phyloP scores from a whole-genome alignment of 768 basidiomycete genomes.

The Cystofilobasidium bisporidii region DNA sequence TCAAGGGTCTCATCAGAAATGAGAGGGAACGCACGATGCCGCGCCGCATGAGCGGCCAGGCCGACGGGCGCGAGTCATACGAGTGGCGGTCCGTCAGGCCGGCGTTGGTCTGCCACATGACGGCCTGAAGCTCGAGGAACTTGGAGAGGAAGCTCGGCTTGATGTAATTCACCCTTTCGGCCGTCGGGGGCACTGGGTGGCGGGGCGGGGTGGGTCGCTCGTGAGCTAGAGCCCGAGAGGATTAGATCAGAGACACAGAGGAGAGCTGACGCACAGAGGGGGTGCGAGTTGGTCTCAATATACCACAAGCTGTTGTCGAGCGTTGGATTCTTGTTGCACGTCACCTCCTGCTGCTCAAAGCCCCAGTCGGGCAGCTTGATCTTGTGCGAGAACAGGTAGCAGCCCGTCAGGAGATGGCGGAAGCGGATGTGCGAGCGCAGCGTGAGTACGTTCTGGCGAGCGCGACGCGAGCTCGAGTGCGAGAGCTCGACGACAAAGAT shows the following conservation, averaged over 20 bases:
- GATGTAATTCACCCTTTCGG: conserved; percentile 79
- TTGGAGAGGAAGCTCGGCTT: conserved; percentile 82
- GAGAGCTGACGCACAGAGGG: conserved; percentile 49
- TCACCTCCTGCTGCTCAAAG: conserved; percentile 97
- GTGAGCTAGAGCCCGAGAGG: neutral
- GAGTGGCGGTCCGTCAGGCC: conserved; percentile 89
- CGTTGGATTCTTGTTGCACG: conserved; percentile 96
- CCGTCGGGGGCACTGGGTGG: conserved; percentile 56
- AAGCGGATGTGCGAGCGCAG: conserved; percentile 73
- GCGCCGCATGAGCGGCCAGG: conserved; percentile 82
- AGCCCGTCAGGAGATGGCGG: conserved; percentile 75
- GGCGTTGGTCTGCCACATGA: conserved; percentile 96
- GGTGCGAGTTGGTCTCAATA: conserved; percentile 74
- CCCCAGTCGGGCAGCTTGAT: conserved; percentile 97
- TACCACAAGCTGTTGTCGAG: conserved; percentile 85
- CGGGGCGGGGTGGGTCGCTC: neutral
- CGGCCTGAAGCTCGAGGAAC: conserved; percentile 80
- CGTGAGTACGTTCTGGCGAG: conserved; percentile 62
- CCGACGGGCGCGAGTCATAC: conserved; percentile 83
- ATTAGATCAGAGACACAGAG: neutral
- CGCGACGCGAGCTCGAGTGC: conserved; percentile 49
- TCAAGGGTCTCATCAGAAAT: neutral
- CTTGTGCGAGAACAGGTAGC: conserved; percentile 96
- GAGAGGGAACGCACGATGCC: conserved; percentile 67
- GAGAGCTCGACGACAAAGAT: conserved; percentile 28